Conservation (phyloP, 768 basidiomycete species). For the Dacryopinax spathularia region DNA sequence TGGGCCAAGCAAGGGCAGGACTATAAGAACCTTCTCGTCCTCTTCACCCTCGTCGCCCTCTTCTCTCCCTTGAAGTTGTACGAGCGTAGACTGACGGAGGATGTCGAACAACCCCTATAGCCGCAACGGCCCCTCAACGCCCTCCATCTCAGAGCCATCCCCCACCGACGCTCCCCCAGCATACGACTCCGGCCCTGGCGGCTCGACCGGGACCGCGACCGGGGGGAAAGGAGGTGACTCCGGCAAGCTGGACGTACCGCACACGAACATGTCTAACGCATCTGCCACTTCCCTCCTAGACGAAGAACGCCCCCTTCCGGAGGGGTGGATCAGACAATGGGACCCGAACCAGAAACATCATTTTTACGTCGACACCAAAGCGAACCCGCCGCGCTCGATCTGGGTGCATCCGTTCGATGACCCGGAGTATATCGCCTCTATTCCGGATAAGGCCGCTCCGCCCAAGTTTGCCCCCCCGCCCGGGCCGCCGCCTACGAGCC, state of each 20-base stretch:
- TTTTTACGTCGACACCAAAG: constrained; percentile 16
- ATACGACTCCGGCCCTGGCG: background rate
- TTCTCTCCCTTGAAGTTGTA: background rate
- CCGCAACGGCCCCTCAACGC: background rate
- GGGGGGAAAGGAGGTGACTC: background rate
- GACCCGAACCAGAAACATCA: constrained; percentile 10
- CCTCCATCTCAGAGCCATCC: background rate
- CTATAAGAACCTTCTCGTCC: background rate
- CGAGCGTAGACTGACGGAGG: too few species aligned
- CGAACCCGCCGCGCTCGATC: constrained; percentile 12
- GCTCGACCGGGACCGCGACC: background rate
- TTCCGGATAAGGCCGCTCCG: constrained; percentile 8
- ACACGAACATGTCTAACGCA: background rate
- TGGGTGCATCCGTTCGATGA: constrained; percentile 17
- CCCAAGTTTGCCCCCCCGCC: background rate
- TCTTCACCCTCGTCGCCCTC: background rate
- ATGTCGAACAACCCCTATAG: background rate
- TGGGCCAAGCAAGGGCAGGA: too few species aligned
- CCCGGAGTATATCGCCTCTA: constrained; percentile 10
- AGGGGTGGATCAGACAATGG: constrained; percentile 17
- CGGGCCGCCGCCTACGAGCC: background rate
- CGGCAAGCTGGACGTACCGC: background rate
- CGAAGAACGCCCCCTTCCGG: constrained; percentile 13
- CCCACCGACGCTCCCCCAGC: background rate
- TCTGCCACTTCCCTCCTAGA: constrained; percentile 4